Conservation (phyloP, 257 asterid genomes). For the Voacanga thouarsii region DNA sequence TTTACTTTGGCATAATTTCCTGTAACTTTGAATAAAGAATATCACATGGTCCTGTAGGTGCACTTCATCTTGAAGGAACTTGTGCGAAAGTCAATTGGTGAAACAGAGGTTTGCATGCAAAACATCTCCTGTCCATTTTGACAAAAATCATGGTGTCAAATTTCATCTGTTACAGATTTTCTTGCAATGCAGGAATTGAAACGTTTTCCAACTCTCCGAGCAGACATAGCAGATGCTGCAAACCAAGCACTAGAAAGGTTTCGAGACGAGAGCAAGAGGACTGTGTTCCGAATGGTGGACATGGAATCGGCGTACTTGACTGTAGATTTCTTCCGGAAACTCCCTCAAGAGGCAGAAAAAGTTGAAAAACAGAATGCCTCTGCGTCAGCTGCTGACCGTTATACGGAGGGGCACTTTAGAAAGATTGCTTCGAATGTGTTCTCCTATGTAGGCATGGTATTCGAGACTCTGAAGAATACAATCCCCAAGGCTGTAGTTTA, state of each 20-base stretch:
- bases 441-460: constrained; percentile 36
- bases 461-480: constrained; percentile 30
- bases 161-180: neutral
- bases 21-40: neutral
- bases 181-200: constrained; percentile 28
- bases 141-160: neutral
- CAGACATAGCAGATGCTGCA: constrained; percentile 33
- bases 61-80: constrained; percentile 42
- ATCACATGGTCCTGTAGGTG: constrained; percentile 25
- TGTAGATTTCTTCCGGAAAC: constrained; percentile 41
- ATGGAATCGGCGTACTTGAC: constrained; percentile 47
- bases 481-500: constrained; percentile 47
- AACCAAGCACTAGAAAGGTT: constrained; percentile 39
- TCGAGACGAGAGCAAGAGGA: constrained; percentile 36
- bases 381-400: constrained; percentile 25
- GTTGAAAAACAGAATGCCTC: constrained; percentile 33
- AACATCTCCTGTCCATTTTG: neutral
- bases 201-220: constrained; percentile 40
- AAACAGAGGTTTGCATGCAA: constrained; percentile 32
- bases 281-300: constrained; percentile 40
- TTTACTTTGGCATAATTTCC: neutral
- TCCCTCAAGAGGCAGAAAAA: constrained; percentile 40
- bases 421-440: constrained; percentile 40
- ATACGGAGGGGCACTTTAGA: constrained; percentile 33
- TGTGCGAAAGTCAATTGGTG: constrained; percentile 40